Conservation (phyloP, 352 stramenopile genomes). For the Globisporangium camurandrum region DNA sequence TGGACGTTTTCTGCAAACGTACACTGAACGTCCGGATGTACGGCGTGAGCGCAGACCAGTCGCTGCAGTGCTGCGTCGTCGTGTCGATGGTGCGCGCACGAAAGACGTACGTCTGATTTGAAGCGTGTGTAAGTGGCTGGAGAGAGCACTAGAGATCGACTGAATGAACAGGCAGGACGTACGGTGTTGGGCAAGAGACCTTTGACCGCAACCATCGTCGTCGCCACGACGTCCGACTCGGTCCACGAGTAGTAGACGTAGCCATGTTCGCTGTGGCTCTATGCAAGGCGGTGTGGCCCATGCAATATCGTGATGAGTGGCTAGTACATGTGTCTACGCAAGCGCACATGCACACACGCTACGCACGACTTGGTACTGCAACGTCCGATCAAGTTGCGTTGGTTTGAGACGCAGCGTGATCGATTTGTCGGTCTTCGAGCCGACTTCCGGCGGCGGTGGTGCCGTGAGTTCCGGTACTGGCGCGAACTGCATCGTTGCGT, state of each 20-base stretch:
- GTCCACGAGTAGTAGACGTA: conserved; percentile 87
- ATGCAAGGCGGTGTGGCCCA: no score
- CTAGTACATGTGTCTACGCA: not conserved
- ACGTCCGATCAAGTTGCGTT: conserved; percentile 29
- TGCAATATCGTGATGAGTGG: no score
- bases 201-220: conserved; percentile 60
- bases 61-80: conserved; percentile 49
- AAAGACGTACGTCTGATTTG: conserved; percentile 64
- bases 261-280: conserved; percentile 76
- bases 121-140: not conserved
- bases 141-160: no score
- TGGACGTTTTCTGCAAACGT: not conserved
- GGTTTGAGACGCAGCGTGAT: conserved; percentile 52
- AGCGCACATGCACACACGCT: not conserved
- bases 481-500: conserved; percentile 28
- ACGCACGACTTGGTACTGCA: conserved; percentile 54
- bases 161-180: not conserved
- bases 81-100: conserved; percentile 62
- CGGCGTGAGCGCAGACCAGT: conserved; percentile 63
- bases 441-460: conserved; percentile 45
- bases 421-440: conserved; percentile 72
- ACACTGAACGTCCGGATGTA: conserved; percentile 79
- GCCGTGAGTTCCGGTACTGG: conserved; percentile 54
- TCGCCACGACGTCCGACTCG: conserved; percentile 55
- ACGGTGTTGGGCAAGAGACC: conserved; percentile 66